Evolutionary conservation across 1,139 yeast species (phyloP).

Genomic region (Candida sp.): DNA sequence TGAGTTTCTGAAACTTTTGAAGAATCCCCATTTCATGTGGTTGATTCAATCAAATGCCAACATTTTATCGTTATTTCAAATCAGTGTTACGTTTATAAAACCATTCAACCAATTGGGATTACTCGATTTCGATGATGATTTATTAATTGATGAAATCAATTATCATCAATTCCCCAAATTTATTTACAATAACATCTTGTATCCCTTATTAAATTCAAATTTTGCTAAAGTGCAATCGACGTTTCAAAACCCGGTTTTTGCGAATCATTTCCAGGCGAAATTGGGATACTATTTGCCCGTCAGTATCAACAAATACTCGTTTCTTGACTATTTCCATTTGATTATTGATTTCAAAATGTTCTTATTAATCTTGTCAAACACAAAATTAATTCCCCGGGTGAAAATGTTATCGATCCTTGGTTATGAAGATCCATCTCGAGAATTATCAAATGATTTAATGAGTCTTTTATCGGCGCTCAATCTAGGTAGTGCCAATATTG

Average conservation of each 20-base stretch:
- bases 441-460: slow-evolving; percentile 14
- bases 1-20: slow-evolving; percentile 17
- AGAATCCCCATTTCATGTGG: slow-evolving; percentile 5
- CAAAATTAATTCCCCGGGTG: slow-evolving; percentile 17
- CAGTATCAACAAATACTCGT: slow-evolving; percentile 9
- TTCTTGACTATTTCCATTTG: slow-evolving; percentile 18
- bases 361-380: slow-evolving; percentile 23
- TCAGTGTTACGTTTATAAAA: slow-evolving; percentile 21
- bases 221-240: slow-evolving; percentile 11
- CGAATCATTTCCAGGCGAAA: slow-evolving; percentile 9
- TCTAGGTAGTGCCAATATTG: slow-evolving; percentile 26
- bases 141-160: slow-evolving; percentile 16
- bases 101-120: slow-evolving; percentile 28
- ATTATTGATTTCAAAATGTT: slow-evolving; percentile 29
- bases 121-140: slow-evolving; percentile 15
- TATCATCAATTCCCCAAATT: slow-evolving; percentile 10
- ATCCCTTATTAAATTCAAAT: slow-evolving; percentile 15
- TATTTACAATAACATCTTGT: slow-evolving; percentile 14
- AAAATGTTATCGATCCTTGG: slow-evolving; percentile 26
- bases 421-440: slow-evolving; percentile 10
- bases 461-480: slow-evolving; percentile 21
- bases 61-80: slow-evolving; percentile 21
- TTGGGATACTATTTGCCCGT: slow-evolving; percentile 24
- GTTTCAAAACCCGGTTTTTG: slow-evolving; percentile 9
- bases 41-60: slow-evolving; percentile 12